Base-by-base conservation (phyloP, 2,329 filamentous ascomycete genomes). In the Tricladium varicosporioides region DNA sequence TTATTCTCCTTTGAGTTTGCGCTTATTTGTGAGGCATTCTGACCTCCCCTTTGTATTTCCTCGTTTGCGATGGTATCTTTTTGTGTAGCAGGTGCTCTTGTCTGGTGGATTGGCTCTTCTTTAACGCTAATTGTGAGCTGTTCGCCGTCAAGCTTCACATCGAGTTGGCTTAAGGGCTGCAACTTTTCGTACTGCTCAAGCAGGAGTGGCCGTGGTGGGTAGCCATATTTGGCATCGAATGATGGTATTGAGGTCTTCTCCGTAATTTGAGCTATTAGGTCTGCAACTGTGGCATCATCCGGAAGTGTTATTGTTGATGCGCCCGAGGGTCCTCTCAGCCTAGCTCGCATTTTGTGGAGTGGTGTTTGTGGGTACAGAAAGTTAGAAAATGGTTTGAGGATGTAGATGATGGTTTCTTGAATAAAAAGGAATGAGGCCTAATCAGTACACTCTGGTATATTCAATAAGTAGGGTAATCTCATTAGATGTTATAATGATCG, bases 191-290 rank as follows among this genome's bases (percentile, higher is more conserved):
- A 71, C 57, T 82, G 77, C 31, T 82, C 78, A 9, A 87, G 75
- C 36, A 84, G 78, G 14, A 97, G 79, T 0, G 84, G 77, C 68
- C 87, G 85, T 19, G 90, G 86, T 0, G 93, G 93, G 66, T 89
- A 96, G 36, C 91, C 91, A 73, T 88, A 91, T 77, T 94, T 96
- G 60, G 96, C 76, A 45, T 88, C 83, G 68, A 93, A 92, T 13
- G 78, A 77, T 5, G 78, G 67, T 14, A 93, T 78, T 4, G 82
- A 82, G 1, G 89, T 90, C 67, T 84, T 82, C 50, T 81, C 74
- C 51, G 78, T 79, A 66, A 92, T 85, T 50, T 82, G 76, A 3
- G 78, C 70, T 48, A 86, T 75, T 1, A 92, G 77, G 53, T 85
- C 78, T 48, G 75, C 75, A 47, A 91, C 80, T 2, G 84, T 88